These are phyloP conservation scores for Nymphaea thermarum DNA, from an alignment of 164 flowering plant genomes.

Conservation along the genomic window DNA sequence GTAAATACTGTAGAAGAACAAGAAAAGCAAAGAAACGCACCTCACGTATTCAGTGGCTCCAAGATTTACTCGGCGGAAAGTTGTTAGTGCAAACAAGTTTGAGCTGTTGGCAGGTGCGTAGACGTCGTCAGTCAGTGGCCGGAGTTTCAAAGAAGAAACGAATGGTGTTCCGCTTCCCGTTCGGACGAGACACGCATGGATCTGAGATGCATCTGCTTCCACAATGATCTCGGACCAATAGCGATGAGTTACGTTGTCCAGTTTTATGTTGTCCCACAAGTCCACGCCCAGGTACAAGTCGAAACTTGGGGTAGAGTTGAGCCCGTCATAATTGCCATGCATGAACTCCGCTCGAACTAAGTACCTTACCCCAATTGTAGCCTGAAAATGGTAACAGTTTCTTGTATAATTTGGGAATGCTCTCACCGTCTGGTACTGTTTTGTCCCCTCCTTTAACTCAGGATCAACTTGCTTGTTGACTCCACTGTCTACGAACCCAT, in stretches of 20 bases:
- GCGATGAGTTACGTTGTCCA: constrained; percentile 5
- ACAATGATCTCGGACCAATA: constrained; percentile 18
- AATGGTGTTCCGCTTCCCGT: constrained; percentile 29
- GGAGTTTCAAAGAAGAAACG: constrained; percentile 27
- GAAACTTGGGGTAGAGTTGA: constrained; percentile 15
- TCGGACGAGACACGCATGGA: constrained; percentile 27
- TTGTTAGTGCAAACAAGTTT: neutral
- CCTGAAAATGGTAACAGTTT: constrained; percentile 1
- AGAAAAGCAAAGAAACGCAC: neutral
- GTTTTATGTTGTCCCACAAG: constrained; percentile 18
- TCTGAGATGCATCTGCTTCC: constrained; percentile 4
- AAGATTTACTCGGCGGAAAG: neutral
- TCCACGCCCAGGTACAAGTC: constrained; percentile 28
- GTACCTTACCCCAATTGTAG: neutral
- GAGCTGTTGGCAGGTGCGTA: neutral
- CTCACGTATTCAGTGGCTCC: neutral
- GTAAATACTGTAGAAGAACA: no score
- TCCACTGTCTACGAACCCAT: neutral
- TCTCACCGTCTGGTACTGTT: constrained; percentile 3
- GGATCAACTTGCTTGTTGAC: neutral
- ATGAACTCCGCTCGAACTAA: constrained; percentile 4
- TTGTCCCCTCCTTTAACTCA: neutral
- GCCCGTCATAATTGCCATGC: constrained; percentile 16
- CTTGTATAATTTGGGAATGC: constrained; percentile 1
- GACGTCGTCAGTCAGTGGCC: constrained; percentile 5